Percentiles rank a stretch among this genome's conserved stretches.
These are phyloP conservation scores for Bolboschoenus planiculmis DNA, from an alignment of 176 grass and related monocot species.

Conservation along the genomic window DNA sequence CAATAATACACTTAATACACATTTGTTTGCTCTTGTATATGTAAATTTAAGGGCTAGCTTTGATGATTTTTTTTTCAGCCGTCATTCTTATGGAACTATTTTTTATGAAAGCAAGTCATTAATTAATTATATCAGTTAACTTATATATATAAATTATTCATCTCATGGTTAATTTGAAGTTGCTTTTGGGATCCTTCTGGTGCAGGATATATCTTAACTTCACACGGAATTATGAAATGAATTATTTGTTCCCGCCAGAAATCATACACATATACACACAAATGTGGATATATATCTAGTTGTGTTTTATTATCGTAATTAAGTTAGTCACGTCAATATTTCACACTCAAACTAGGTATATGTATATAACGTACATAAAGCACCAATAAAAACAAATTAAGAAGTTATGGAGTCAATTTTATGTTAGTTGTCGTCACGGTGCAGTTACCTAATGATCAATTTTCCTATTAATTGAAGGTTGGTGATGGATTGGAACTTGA, in stretches of 20 bases:
- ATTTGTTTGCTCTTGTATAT: neutral
- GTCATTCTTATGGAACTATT: neutral
- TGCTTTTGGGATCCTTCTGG: no score
- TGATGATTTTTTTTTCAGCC: neutral
- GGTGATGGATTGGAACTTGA: neutral
- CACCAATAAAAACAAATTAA: neutral
- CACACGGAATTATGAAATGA: no score
- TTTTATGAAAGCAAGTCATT: neutral
- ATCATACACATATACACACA: no score
- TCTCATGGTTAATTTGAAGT: neutral
- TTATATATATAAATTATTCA: neutral
- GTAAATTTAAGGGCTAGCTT: neutral
- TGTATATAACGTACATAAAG: neutral
- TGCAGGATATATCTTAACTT: no score
- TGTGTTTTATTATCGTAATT: neutral
- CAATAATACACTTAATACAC: neutral
- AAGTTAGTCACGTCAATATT: neutral
- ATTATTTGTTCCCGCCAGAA: no score
- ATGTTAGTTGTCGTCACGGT: neutral
- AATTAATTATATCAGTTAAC: neutral
- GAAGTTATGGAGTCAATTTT: slow-evolving; percentile 16
- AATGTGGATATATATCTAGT: neutral
- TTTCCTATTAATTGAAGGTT: slow-evolving; percentile 9
- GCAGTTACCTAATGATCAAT: neutral
- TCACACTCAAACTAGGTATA: neutral